Base-by-base conservation (phyloP, 2,329 filamentous ascomycete species). In the Fusarium odoratissimum region DNA sequence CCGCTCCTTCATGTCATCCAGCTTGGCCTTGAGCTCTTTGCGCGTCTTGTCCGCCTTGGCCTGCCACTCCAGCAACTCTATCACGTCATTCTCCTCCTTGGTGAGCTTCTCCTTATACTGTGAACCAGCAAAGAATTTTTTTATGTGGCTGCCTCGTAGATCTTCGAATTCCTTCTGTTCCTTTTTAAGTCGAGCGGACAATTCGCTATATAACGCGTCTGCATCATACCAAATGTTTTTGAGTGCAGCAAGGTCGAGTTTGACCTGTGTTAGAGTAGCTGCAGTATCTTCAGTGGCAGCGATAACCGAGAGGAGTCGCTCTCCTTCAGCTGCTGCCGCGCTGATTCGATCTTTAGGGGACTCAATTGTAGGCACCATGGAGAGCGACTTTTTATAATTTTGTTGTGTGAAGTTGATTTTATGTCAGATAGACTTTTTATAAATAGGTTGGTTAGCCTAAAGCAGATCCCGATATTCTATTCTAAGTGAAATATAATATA, bases 211-310 rank as follows among this genome's bases (percentile, higher is more conserved):
- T 33, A 60, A n/a, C 3, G 46, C 5, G 9, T 60, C 45, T 35
- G 57, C 57, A 35, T 60, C 57, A 42, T 60, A 60, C 33, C 46
- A 60, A 19, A 16, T 8, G 19, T 60, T 60, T 28, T 60, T 60
- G 6, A 60, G 37, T 12, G 57, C 37, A 42, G 57, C 57, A 11
- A 60, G 14, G 37, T 54, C 46, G 17, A 60, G 46, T 54, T 60
- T 54, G 5, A 54, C 46, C 14, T 54, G 57, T 4, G 17, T 28
- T 23, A 60, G 17, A 42, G 35, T 42, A 19, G 46, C 46, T 54
- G 37, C 23, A 23, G 46, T 54, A 54, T 54, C 37, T 19, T 60
- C 57, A 37, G 57, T 60, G 10, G 57, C 46, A 6, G 46, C 12
- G 6, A 60, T 42, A 14, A 42, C 8, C 7, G 57, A 60, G 14